A percentile compares a stretch with the other conserved stretches of the same genome.
These are phyloP conservation scores for Plasmopara viticola DNA, from an alignment of 352 stramenopile species.

Conservation along the genomic window DNA sequence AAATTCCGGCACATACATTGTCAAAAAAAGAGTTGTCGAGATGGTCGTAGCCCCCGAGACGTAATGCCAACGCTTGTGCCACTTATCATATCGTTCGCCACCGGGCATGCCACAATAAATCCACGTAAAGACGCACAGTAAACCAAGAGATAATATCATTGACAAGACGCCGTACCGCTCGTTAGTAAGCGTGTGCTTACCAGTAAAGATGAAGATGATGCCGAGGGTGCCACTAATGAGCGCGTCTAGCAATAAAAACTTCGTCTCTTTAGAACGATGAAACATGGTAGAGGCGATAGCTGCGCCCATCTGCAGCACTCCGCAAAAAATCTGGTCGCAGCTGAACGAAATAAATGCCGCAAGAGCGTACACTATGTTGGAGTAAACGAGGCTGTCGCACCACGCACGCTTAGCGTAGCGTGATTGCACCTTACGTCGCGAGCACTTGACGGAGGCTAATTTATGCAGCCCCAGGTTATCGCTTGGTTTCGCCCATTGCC, in stretches of 20 bases:
- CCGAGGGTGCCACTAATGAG: conserved; percentile 67
- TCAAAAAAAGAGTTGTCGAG: conserved; percentile 64
- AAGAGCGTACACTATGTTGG: conserved; percentile 71
- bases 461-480: conserved; percentile 28
- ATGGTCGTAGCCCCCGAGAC: conserved; percentile 72
- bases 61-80: conserved; percentile 81
- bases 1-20: conserved; percentile 73
- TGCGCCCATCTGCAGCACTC: conserved; percentile 59
- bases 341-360: conserved; percentile 63
- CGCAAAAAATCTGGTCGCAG: conserved; percentile 68
- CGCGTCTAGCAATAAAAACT: conserved; percentile 73
- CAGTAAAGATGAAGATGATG: conserved; percentile 63
- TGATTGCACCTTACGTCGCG: conserved; percentile 40
- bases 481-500: conserved; percentile 32
- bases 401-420: conserved; percentile 50
- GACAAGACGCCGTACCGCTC: conserved; percentile 72
- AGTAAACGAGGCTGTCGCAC: conserved; percentile 77
- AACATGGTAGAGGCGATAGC: conserved; percentile 71
- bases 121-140: conserved; percentile 69
- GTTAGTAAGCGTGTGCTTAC: conserved; percentile 56
- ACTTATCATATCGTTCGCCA: conserved; percentile 66
- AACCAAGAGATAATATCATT: conserved; percentile 49
- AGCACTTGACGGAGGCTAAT: conserved; percentile 23
- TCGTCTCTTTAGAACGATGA: conserved; percentile 79
- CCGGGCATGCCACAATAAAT: conserved; percentile 76